Percentiles rank a stretch among this genome's conserved stretches.
phyloP scores from a whole-genome alignment of 2,329 filamentous ascomycete genomes.

The Falciphora oryzae region DNA sequence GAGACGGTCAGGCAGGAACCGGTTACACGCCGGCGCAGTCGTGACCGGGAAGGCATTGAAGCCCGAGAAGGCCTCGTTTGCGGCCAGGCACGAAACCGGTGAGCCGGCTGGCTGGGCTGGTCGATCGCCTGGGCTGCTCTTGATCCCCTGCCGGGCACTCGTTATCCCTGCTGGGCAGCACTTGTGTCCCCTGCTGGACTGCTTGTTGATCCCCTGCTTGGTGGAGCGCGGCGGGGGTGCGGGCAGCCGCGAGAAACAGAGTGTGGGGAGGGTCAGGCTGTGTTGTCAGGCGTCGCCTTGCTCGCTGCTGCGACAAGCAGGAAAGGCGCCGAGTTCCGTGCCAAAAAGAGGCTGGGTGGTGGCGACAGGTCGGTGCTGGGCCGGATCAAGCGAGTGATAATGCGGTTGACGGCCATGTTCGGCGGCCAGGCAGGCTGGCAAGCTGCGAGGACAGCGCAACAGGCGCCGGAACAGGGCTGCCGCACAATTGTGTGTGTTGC shows the following conservation, averaged over 20 bases:
- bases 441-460: background rate
- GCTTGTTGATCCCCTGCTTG: no score
- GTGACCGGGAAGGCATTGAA: background rate
- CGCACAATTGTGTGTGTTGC: background rate
- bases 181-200: no score
- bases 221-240: no score
- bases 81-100: background rate
- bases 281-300: no score
- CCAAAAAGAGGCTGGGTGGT: background rate
- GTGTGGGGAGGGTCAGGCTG: no score
- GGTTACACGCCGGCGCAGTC: background rate
- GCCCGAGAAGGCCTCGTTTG: background rate
- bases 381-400: slow-evolving; percentile 3
- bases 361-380: background rate
- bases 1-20: background rate
- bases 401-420: slow-evolving; percentile 1
- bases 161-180: no score
- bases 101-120: background rate
- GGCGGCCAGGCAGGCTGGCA: background rate
- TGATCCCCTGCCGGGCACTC: no score
- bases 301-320: no score
- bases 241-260: no score
- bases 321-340: no score
- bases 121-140: no score
- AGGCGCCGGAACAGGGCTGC: no score